phyloP scores from a whole-genome alignment of 441 rosid genomes.

The Corymbia citriodora region DNA sequence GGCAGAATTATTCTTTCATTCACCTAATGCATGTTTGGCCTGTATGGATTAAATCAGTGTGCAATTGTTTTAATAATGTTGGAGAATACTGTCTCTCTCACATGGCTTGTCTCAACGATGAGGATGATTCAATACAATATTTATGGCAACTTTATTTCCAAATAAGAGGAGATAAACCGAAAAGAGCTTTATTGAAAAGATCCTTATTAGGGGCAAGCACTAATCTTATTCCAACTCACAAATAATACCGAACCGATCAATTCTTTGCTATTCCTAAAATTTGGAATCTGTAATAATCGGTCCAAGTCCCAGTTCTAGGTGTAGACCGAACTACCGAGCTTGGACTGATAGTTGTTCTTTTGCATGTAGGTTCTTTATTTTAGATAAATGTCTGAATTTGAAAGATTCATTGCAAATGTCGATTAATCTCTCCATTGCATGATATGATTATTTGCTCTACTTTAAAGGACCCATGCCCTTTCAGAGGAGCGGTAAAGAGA shows the following conservation, averaged over 20 bases:
- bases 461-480: neutral
- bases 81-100: neutral
- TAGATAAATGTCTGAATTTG: neutral
- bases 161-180: neutral
- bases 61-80: neutral
- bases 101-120: neutral
- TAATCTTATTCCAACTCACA: fast-evolving
- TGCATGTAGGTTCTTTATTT: neutral
- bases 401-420: neutral
- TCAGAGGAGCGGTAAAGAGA: neutral
- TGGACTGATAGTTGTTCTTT: neutral
- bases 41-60: neutral
- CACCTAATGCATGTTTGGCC: neutral
- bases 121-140: neutral
- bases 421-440: neutral
- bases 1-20: neutral
- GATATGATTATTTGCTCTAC: neutral
- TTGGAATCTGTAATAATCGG: neutral
- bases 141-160: fast-evolving
- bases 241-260: fast-evolving
- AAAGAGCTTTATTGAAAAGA: neutral
- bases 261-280: neutral
- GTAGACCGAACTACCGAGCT: fast-evolving
- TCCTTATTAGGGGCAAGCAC: neutral
- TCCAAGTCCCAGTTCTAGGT: fast-evolving